Evolutionary conservation across 139 green algal species (phyloP).

Genomic region (Chlamydomonas incerta): DNA sequence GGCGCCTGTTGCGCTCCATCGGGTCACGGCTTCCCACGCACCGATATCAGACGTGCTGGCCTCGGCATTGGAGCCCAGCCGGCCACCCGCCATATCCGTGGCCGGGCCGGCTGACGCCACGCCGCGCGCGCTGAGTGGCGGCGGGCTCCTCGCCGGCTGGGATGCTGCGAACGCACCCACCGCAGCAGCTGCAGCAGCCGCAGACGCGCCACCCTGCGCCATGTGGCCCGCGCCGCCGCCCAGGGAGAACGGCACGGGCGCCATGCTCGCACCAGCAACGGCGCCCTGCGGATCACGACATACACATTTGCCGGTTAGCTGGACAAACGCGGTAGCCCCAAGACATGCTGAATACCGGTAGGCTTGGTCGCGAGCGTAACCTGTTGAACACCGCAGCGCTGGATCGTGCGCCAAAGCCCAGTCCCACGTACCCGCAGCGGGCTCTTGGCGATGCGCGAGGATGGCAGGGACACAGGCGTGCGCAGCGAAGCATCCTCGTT

Average conservation of each 20-base stretch:
- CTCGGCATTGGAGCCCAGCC: neutral
- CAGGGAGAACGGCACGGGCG: too few relatives aligned
- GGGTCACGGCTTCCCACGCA: too few relatives aligned
- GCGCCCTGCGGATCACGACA: too few relatives aligned
- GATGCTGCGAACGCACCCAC: neutral
- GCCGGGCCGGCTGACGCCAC: neutral
- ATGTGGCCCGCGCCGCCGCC: neutral
- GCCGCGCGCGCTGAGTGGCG: neutral
- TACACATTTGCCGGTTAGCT: too few relatives aligned
- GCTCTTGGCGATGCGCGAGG: constrained; percentile 19
- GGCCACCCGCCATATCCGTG: neutral
- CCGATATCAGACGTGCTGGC: constrained; percentile 30
- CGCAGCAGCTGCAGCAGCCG: neutral
- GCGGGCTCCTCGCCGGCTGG: neutral
- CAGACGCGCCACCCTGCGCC: neutral
- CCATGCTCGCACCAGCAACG: too few relatives aligned
- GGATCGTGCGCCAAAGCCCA: too few relatives aligned
- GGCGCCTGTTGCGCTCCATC: too few relatives aligned
- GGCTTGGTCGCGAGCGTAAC: too few relatives aligned
- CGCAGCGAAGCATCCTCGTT: neutral
- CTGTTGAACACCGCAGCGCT: too few relatives aligned
- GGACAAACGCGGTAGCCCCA: too few relatives aligned
- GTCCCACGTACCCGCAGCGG: neutral
- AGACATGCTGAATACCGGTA: too few relatives aligned
- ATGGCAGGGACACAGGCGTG: neutral